A percentile compares a stretch with the other conserved stretches of the same genome.
Evolutionary conservation across 306 rosid genomes (phyloP).

Genomic region (Acacia melanoxylon): DNA sequence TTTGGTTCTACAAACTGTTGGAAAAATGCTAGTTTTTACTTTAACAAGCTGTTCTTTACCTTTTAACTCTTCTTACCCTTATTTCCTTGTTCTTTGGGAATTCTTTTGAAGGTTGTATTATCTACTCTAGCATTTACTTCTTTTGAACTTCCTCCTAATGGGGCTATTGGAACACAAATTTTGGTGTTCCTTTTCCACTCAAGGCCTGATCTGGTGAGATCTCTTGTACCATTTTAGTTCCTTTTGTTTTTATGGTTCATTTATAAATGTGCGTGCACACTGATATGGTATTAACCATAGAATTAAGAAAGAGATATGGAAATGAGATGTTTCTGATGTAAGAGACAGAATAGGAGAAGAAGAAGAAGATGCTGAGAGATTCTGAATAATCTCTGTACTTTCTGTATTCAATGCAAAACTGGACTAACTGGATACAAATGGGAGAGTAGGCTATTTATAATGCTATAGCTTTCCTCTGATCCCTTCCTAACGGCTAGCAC

Average conservation of each 20-base stretch:
- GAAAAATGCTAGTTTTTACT: not conserved
- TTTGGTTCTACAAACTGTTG: constrained; percentile 4
- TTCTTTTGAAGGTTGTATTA: constrained; percentile 59
- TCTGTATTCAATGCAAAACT: too few species aligned
- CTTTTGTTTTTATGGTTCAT: not conserved
- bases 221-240: not conserved
- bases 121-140: constrained; percentile 75
- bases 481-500: too few species aligned
- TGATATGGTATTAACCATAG: too few species aligned
- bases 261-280: too few species aligned
- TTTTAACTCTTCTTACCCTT: constrained; percentile 8
- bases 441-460: too few species aligned
- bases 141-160: constrained; percentile 77
- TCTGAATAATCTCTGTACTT: too few species aligned
- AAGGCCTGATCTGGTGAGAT: constrained; percentile 65
- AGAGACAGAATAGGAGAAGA: too few species aligned
- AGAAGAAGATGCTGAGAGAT: too few species aligned
- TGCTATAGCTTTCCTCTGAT: too few species aligned
- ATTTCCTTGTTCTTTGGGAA: constrained; percentile 17
- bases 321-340: too few species aligned
- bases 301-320: too few species aligned
- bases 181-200: constrained; percentile 71
- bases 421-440: too few species aligned
- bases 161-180: constrained; percentile 67
- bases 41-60: constrained; percentile 10